These are phyloP conservation scores for Sporopachydermia lactativora DNA, from an alignment of 805 yeast genomes.

Conservation along the genomic window DNA sequence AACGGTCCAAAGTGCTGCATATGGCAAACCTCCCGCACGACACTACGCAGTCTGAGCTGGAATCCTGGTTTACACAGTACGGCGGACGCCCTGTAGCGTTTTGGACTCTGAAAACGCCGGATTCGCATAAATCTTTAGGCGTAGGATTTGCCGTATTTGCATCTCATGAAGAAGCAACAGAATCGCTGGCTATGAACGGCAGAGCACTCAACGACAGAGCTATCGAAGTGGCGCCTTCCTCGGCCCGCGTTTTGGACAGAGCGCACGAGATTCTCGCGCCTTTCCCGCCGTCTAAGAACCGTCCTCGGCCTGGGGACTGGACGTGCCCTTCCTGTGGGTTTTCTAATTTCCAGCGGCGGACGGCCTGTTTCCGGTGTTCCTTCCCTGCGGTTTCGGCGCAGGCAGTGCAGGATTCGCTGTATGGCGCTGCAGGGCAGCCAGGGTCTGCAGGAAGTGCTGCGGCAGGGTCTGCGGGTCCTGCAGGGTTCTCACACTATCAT, in stretches of 20 bases:
- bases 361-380: constrained; percentile 87
- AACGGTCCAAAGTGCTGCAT: constrained; percentile 65
- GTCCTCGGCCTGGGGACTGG: constrained; percentile 97
- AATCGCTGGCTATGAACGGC: constrained; percentile 69
- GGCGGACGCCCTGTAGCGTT: constrained; percentile 81
- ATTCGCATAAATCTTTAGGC: constrained; percentile 33
- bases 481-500: constrained; percentile 14
- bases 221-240: constrained; percentile 80
- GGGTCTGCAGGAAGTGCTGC: constrained; percentile 5
- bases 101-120: constrained; percentile 69
- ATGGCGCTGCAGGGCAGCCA: constrained; percentile 4
- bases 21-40: constrained; percentile 72
- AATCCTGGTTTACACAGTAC: constrained; percentile 79
- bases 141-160: constrained; percentile 80
- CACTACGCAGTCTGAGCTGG: constrained; percentile 82
- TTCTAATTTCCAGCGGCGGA: constrained; percentile 85
- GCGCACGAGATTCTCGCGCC: constrained; percentile 75
- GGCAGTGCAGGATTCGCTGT: constrained; percentile 49
- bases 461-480: constrained; percentile 9
- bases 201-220: constrained; percentile 56
- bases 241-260: constrained; percentile 59
- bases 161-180: constrained; percentile 76
- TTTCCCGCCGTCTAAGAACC: constrained; percentile 72
- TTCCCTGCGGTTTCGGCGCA: constrained; percentile 71
- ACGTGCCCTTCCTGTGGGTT: constrained; percentile 95